Evolutionary conservation across 805 yeast species (phyloP), one percentile per base, ranked within the genome.

Genomic region (Trichomonascus vanleenenianus): DNA sequence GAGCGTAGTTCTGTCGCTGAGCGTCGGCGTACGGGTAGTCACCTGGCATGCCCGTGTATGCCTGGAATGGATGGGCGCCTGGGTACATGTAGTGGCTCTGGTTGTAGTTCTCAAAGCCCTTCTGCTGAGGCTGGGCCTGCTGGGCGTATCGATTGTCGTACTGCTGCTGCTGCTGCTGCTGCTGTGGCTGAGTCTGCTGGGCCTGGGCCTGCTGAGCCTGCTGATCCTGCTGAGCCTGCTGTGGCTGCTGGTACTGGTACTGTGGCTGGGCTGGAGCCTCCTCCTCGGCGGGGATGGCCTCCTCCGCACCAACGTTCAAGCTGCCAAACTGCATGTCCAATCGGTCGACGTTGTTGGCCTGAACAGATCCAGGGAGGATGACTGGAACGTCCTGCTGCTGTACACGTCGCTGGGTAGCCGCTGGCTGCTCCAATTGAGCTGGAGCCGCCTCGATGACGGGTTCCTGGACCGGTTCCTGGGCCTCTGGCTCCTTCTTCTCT

Each of bases 321-420:
- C 82, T 75, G 46, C 85, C 85, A 56, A 80, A 79, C 30, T 82
- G 78, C 35, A 80, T 79, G 51, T 79, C 81, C 25, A 75, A 74
- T 41, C 73, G 64, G 57, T 66, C 68, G 44, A 71, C 60, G 53
- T 65, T 72, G 46, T 73, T 67, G 50, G 59, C 61, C 30, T 54
- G 43, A 39, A 74, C 67, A 33, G 73, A 63, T 37, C 68, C 66
- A 51, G 85, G 85, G 59, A 80, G 73, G 30, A 79, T 68, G 45
- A 69, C 75, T 30, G 76, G 67, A 12, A 65, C 69, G 30, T 70
- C 71, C 58, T 68, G 73, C 50, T 66, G 61, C 43, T 66, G 52
- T 47, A 64, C 57, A 44, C 69, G 63, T 52, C 65, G 64, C 10
- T 56, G 43, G 52, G 50, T 40, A 44, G 50, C 34, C 47, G 55